Evolutionary conservation across 176 grass and related monocot genomes (phyloP).

Genomic region (Ampelocalamus luodianensis): DNA sequence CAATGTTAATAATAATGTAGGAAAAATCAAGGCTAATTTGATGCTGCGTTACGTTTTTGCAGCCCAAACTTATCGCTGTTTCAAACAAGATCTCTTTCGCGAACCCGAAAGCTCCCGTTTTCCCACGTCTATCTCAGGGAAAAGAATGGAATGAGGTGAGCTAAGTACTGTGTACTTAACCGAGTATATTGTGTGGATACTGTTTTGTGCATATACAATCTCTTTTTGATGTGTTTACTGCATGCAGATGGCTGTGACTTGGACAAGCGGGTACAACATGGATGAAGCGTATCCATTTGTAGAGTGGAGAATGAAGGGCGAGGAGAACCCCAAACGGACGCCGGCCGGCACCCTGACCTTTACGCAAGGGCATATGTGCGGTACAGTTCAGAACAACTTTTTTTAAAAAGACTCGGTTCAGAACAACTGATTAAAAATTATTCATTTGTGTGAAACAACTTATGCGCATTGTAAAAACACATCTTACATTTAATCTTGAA

Average conservation of each 20-base stretch:
- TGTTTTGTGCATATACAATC: too few relatives aligned
- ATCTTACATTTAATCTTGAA: too few relatives aligned
- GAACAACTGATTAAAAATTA: too few relatives aligned
- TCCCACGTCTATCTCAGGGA: slow-evolving; percentile 72
- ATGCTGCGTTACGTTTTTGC: background rate
- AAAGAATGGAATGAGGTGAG: slow-evolving; percentile 77
- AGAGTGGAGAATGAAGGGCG: slow-evolving; percentile 66
- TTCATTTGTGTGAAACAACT: too few relatives aligned
- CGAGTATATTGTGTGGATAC: too few relatives aligned
- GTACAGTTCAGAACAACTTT: too few relatives aligned
- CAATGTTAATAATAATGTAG: background rate
- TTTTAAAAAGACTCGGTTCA: too few relatives aligned
- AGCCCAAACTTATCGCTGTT: slow-evolving; percentile 68
- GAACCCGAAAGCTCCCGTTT: slow-evolving; percentile 75
- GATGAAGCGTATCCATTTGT: slow-evolving; percentile 79
- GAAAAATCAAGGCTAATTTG: background rate
- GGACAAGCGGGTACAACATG: slow-evolving; percentile 82
- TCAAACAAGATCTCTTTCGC: slow-evolving; percentile 78
- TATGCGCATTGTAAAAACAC: too few relatives aligned
- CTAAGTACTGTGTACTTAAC: background rate
- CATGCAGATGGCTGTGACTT: slow-evolving; percentile 73
- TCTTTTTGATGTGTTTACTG: background rate
- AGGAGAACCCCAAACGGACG: background rate
- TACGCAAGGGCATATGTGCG: too few relatives aligned
- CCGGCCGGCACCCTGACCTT: too few relatives aligned